These are phyloP conservation scores for Toxoplasma gondii DNA, from an alignment of 169 alveolate genomes.

Conservation along the genomic window DNA sequence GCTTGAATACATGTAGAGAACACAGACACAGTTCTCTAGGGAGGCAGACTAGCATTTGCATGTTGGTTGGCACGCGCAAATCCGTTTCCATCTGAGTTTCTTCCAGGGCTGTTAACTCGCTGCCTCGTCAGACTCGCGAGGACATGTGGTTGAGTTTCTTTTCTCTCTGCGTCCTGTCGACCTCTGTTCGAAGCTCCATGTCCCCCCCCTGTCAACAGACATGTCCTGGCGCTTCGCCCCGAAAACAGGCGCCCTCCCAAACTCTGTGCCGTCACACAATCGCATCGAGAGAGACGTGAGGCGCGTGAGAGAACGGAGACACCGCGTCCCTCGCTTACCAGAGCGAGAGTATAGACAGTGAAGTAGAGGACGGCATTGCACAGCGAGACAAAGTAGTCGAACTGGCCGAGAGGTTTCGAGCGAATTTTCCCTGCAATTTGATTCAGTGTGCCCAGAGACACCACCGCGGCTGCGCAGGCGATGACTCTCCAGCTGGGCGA, in stretches of 20 bases:
- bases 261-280: too few relatives aligned
- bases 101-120: too few relatives aligned
- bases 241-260: too few relatives aligned
- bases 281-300: too few relatives aligned
- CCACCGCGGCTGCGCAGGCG: slow-evolving; percentile 2
- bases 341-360: background rate
- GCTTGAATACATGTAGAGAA: background rate
- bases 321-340: background rate
- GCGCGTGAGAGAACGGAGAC: too few relatives aligned
- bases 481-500: slow-evolving; percentile 16
- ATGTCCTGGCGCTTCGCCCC: too few relatives aligned
- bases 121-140: too few relatives aligned
- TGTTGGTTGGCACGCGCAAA: background rate
- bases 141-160: too few relatives aligned
- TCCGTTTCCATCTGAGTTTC: too few relatives aligned
- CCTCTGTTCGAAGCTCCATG: too few relatives aligned
- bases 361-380: slow-evolving; percentile 31
- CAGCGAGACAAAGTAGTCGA: slow-evolving; percentile 15
- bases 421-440: slow-evolving; percentile 42
- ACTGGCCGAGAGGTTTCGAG: background rate
- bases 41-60: background rate
- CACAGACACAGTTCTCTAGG: background rate
- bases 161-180: too few relatives aligned
- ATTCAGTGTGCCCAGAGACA: slow-evolving; percentile 10
- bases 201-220: too few relatives aligned